phyloP scores from a whole-genome alignment of 495 filamentous ascomycete genomes.

The Cenococcum geophilum region DNA sequence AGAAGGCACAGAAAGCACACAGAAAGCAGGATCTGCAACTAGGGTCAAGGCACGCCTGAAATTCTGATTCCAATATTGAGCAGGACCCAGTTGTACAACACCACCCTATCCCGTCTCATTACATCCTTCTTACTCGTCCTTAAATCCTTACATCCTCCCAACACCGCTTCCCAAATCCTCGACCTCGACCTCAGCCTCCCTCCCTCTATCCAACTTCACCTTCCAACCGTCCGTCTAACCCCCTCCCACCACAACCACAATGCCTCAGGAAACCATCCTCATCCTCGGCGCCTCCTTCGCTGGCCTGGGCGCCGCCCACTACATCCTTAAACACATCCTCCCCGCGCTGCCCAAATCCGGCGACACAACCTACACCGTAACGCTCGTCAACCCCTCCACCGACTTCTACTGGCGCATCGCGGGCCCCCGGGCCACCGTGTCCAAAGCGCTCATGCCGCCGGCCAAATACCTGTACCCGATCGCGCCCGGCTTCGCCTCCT shows the following conservation, averaged over 20 bases:
- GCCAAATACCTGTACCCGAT: slow-evolving; percentile 48
- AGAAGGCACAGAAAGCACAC: too few relatives aligned
- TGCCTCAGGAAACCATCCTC: slow-evolving; percentile 42
- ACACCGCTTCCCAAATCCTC: too few relatives aligned
- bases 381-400: slow-evolving; percentile 51
- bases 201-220: neutral
- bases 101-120: too few relatives aligned
- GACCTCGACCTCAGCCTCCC: neutral
- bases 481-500: slow-evolving; percentile 46
- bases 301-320: slow-evolving; percentile 55
- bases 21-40: too few relatives aligned
- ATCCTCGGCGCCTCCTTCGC: slow-evolving; percentile 58
- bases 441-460: slow-evolving; percentile 39
- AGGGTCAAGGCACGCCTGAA: too few relatives aligned
- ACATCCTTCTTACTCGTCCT: too few relatives aligned
- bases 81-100: too few relatives aligned
- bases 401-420: slow-evolving; percentile 51
- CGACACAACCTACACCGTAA: slow-evolving; percentile 43
- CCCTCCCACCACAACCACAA: slow-evolving; percentile 5
- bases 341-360: slow-evolving; percentile 33
- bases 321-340: slow-evolving; percentile 48
- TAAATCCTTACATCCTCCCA: too few relatives aligned
- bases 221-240: neutral
- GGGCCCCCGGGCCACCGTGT: slow-evolving; percentile 43
- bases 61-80: too few relatives aligned